These are phyloP conservation scores for Spizellomyces sp. DNA, from an alignment of 192 early-diverging fungal species.

Conservation along the genomic window DNA sequence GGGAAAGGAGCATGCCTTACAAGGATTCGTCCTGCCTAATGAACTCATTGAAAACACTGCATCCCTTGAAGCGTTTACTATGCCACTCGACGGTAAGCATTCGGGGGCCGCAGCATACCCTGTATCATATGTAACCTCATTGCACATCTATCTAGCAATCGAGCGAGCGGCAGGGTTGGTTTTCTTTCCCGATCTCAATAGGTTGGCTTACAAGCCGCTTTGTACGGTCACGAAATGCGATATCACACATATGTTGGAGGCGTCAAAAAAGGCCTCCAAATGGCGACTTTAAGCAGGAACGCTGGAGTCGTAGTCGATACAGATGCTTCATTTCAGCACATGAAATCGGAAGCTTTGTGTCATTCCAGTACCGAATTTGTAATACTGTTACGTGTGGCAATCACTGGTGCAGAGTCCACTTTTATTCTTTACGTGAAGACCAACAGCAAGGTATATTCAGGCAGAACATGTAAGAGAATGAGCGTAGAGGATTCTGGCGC, in stretches of 20 bases:
- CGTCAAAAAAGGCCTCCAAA: no score
- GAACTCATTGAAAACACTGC: conserved; percentile 62
- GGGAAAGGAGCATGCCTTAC: conserved; percentile 49
- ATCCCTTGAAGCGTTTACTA: conserved; percentile 67
- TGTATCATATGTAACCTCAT: conserved; percentile 51
- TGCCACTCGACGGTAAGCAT: conserved; percentile 71
- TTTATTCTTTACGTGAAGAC: no score
- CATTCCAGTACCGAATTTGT: no score
- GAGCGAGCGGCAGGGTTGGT: conserved; percentile 48
- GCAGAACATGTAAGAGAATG: no score
- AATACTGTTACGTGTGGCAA: no score
- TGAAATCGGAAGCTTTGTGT: no score
- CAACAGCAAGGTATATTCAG: no score
- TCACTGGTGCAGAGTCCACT: no score
- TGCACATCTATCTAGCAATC: conserved; percentile 30
- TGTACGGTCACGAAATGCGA: conserved; percentile 19
- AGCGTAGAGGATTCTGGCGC: background rate
- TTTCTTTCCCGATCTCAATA: conserved; percentile 36
- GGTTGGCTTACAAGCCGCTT: conserved; percentile 24
- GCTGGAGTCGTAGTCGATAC: no score
- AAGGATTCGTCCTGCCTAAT: conserved; percentile 87
- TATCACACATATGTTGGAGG: background rate
- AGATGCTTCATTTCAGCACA: no score
- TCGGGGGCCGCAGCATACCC: conserved; percentile 59
- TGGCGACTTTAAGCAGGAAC: no score